phyloP scores from a whole-genome alignment of 2,329 filamentous ascomycete species.

The Pyrenochaeta sp. region DNA sequence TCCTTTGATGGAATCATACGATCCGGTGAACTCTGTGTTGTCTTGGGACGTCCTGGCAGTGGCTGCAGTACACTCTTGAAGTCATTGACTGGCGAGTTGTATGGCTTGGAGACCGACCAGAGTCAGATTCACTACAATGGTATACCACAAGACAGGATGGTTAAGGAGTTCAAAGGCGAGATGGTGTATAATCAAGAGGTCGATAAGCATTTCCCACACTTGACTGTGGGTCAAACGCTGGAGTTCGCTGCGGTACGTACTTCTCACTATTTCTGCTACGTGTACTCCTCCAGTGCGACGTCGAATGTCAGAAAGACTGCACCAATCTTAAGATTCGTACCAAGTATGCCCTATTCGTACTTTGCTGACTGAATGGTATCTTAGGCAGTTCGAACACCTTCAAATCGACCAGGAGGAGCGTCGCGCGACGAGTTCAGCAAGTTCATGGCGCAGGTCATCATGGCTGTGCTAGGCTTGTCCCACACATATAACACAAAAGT shows the following conservation, averaged over 20 bases:
- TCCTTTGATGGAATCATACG: conserved; percentile 63
- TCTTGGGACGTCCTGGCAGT: conserved; percentile 60
- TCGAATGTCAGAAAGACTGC: background rate
- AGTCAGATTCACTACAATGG: conserved; percentile 71
- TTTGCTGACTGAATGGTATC: background rate
- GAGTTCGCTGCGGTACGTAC: conserved; percentile 59
- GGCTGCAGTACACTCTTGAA: conserved; percentile 73
- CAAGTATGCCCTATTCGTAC: background rate
- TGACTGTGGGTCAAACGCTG: conserved; percentile 66
- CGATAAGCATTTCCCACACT: conserved; percentile 64
- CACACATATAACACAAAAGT: conserved; percentile 66
- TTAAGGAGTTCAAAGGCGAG: conserved; percentile 58
- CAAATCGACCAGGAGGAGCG: conserved; percentile 46
- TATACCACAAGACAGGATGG: conserved; percentile 52
- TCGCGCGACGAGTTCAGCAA: conserved; percentile 56
- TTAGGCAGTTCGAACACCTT: conserved; percentile 58
- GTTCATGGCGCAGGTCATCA: conserved; percentile 60
- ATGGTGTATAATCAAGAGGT: conserved; percentile 58
- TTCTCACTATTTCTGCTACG: background rate
- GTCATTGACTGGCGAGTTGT: conserved; percentile 66
- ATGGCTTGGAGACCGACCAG: conserved; percentile 64
- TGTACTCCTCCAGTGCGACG: background rate
- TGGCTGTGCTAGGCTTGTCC: conserved; percentile 62
- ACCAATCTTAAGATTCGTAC: background rate
- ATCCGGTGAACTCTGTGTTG: conserved; percentile 59